Evolutionary conservation across 495 filamentous ascomycete species (phyloP).

Genomic region (Rhizodiscina lignyota): DNA sequence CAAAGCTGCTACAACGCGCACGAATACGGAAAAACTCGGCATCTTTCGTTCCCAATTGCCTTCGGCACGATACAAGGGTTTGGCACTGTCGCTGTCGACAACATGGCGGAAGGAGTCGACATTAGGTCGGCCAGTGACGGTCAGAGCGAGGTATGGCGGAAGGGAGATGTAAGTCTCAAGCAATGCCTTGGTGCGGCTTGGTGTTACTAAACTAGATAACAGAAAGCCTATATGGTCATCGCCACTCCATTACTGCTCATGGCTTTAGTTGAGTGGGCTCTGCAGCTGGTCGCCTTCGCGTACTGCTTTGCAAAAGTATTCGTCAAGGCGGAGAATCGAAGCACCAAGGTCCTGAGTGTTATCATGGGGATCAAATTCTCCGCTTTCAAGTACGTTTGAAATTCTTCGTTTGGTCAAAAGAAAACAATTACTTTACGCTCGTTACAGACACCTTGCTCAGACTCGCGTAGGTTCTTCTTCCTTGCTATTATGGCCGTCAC

Average conservation of each 20-base stretch:
- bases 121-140: too few relatives aligned
- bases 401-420: neutral
- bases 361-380: constrained; percentile 60
- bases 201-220: neutral
- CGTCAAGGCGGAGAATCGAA: constrained; percentile 78
- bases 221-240: constrained; percentile 73
- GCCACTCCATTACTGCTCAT: constrained; percentile 69
- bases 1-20: too few relatives aligned
- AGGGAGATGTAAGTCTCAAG: too few relatives aligned
- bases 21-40: too few relatives aligned
- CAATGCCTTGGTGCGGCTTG: too few relatives aligned
- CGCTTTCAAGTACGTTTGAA: constrained; percentile 55
- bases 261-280: constrained; percentile 82
- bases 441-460: neutral
- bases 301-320: constrained; percentile 85
- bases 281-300: constrained; percentile 83
- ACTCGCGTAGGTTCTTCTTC: constrained; percentile 51
- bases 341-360: constrained; percentile 56
- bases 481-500: constrained; percentile 91
- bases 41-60: too few relatives aligned
- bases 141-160: too few relatives aligned
- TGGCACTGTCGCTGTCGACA: too few relatives aligned
- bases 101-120: too few relatives aligned
- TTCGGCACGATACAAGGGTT: too few relatives aligned
- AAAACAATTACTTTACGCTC: too few relatives aligned